phyloP scores from a whole-genome alignment of 2,329 filamentous ascomycete genomes.

The Pseudogymnoascus sp. region DNA sequence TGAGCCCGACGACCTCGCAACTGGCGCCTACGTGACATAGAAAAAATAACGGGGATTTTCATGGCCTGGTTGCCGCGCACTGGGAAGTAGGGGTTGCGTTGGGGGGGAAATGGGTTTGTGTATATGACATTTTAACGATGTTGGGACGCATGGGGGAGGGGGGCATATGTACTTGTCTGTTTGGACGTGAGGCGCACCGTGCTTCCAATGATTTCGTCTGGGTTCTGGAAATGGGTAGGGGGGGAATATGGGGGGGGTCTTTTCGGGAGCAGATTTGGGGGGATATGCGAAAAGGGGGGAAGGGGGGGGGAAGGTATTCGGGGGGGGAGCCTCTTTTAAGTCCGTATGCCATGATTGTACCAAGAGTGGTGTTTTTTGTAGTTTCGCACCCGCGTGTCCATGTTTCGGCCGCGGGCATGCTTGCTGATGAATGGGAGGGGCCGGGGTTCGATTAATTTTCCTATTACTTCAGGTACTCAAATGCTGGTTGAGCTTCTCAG shows the following conservation, averaged over 20 bases:
- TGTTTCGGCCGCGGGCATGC: not conserved
- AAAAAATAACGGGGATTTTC: not conserved
- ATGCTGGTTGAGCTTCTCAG: not conserved
- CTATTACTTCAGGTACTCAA: slow-evolving; percentile 1
- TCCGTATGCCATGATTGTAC: not conserved
- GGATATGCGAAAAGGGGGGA: not conserved
- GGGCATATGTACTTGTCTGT: not conserved
- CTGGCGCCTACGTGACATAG: not conserved
- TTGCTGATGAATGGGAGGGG: not conserved
- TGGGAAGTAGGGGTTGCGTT: not conserved
- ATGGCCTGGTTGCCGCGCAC: not conserved
- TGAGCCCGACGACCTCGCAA: not conserved
- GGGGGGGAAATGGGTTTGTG: not conserved
- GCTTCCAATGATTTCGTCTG: not conserved
- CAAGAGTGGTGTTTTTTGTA: not conserved
- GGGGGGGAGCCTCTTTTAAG: not conserved
- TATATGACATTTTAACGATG: slow-evolving; percentile 1
- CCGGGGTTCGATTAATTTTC: not conserved
- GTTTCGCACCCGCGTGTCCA: not conserved
- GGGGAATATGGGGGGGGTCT: not conserved
- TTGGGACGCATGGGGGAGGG: not conserved
- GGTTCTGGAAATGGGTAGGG: not conserved
- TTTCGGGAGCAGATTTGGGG: not conserved
- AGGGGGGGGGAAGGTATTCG: not conserved
- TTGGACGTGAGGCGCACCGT: not conserved